These are phyloP conservation scores for Bombardia bombarda DNA, from an alignment of 495 filamentous ascomycete genomes.

Conservation along the genomic window DNA sequence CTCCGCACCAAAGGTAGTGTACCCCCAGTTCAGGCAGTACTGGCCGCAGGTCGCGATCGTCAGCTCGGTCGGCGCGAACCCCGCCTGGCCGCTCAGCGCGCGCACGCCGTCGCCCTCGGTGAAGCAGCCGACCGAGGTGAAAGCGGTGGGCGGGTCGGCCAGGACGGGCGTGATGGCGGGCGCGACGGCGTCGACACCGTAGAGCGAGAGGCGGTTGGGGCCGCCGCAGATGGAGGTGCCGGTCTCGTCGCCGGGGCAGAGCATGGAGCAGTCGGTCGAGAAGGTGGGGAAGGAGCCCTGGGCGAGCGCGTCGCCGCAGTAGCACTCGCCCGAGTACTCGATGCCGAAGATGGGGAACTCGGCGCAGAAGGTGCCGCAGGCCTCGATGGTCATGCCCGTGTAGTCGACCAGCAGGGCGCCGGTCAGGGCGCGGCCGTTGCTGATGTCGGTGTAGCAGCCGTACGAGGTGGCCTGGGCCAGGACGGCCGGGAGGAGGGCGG, in stretches of 20 bases:
- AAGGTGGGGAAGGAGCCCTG: slow-evolving; percentile 8
- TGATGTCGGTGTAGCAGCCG: slow-evolving; percentile 19
- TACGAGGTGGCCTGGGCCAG: slow-evolving; percentile 6
- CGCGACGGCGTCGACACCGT: not conserved
- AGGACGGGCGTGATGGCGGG: not conserved
- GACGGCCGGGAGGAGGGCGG: slow-evolving; percentile 3
- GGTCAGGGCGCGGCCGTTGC: slow-evolving; percentile 6
- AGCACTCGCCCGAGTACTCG: slow-evolving; percentile 56
- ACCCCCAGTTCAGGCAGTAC: slow-evolving; percentile 3
- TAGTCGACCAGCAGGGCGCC: not conserved
- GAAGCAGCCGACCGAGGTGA: slow-evolving; percentile 2
- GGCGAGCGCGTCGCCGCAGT: slow-evolving; percentile 45
- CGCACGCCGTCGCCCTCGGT: slow-evolving; percentile 5
- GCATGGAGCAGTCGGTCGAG: not conserved
- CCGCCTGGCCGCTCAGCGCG: slow-evolving; percentile 3
- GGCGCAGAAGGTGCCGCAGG: slow-evolving; percentile 19
- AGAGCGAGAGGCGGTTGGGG: slow-evolving; percentile 1
- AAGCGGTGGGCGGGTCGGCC: not conserved
- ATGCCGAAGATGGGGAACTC: slow-evolving; percentile 9
- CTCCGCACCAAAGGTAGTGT: slow-evolving; percentile 2
- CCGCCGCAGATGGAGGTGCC: slow-evolving; percentile 27
- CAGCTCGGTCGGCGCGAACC: slow-evolving; percentile 2
- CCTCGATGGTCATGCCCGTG: slow-evolving; percentile 9
- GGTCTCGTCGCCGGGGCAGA: slow-evolving; percentile 1
- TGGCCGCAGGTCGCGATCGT: slow-evolving; percentile 1